These are phyloP conservation scores for Aurifilum marmelostoma DNA, from an alignment of 2,329 filamentous ascomycete species.

Conservation along the genomic window DNA sequence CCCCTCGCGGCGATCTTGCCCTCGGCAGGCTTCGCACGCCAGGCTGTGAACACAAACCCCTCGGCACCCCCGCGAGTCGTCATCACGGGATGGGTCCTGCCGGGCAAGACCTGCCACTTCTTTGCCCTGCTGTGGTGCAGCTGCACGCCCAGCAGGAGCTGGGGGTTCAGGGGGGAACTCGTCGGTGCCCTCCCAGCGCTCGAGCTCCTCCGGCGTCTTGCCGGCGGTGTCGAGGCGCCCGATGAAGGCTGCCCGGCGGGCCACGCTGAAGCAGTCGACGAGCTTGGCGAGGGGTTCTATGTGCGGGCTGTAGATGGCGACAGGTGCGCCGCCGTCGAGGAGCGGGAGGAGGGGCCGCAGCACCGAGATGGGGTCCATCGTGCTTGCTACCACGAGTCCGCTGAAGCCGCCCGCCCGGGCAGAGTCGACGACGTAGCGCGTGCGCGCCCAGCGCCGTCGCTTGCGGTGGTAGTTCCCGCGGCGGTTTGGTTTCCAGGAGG, in stretches of 20 bases:
- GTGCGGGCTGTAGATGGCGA: conserved; percentile 82
- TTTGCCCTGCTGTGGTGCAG: conserved; percentile 81
- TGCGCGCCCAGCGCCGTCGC: conserved; percentile 77
- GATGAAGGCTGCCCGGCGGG: conserved; percentile 73
- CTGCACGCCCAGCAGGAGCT: conserved; percentile 75
- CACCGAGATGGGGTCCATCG: conserved; percentile 79
- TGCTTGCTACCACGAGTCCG: conserved; percentile 78
- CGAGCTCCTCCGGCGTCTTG: conserved; percentile 52
- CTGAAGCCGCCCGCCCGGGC: conserved; percentile 78
- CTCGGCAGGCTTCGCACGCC: conserved; percentile 77
- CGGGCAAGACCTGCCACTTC: conserved; percentile 88
- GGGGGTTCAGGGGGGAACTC: conserved; percentile 90
- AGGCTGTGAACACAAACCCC: conserved; percentile 86
- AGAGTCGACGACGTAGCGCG: conserved; percentile 72
- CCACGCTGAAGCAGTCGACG: conserved; percentile 82
- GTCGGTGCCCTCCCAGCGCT: conserved; percentile 61
- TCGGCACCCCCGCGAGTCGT: conserved; percentile 84
- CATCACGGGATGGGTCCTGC: conserved; percentile 93
- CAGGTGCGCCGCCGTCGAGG: conserved; percentile 77
- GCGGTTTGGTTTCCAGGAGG: conserved; percentile 77
- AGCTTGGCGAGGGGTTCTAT: conserved; percentile 79
- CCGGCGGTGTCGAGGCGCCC: conserved; percentile 51
- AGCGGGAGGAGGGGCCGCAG: conserved; percentile 77
- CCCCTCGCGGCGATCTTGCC: conserved; percentile 83
- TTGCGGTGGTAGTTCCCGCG: conserved; percentile 88